Conservation (phyloP, 768 basidiomycete genomes). For the Omphalotus guepiniiformis region DNA sequence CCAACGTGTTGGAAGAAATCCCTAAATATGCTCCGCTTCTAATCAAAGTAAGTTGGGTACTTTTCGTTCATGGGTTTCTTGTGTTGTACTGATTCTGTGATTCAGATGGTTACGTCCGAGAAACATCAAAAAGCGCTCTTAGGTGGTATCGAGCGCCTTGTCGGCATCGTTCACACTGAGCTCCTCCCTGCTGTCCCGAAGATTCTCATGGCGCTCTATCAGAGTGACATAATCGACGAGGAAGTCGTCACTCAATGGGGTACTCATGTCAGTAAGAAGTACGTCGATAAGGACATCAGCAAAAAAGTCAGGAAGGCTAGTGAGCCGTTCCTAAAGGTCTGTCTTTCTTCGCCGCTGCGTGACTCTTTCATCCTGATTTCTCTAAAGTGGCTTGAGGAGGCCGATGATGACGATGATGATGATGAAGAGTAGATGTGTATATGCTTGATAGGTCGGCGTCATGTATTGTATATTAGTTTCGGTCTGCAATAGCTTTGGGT, state of each 20-base stretch:
- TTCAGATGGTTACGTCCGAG: conserved; percentile 83
- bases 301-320: conserved; percentile 96
- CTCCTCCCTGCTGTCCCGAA: conserved; percentile 75
- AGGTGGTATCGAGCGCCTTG: conserved; percentile 86
- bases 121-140: conserved; percentile 94
- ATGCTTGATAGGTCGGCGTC: not conserved
- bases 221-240: conserved; percentile 89
- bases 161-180: conserved; percentile 72
- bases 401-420: conserved; percentile 74
- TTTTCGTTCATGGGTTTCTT: not conserved
- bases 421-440: conserved; percentile 28
- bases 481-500: too few relatives aligned
- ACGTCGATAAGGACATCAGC: conserved; percentile 89
- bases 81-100: conserved; percentile 9
- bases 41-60: conserved; percentile 65
- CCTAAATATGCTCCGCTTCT: conserved; percentile 64
- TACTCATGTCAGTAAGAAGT: conserved; percentile 95
- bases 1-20: conserved; percentile 63
- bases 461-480: not conserved
- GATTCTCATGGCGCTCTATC: conserved; percentile 92
- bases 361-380: not conserved
- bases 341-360: conserved; percentile 12
- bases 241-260: conserved; percentile 90
- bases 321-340: conserved; percentile 90
- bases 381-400: conserved; percentile 80